Conservation (phyloP, 371 early-diverging fungal species). For the Mucor racemosus region DNA sequence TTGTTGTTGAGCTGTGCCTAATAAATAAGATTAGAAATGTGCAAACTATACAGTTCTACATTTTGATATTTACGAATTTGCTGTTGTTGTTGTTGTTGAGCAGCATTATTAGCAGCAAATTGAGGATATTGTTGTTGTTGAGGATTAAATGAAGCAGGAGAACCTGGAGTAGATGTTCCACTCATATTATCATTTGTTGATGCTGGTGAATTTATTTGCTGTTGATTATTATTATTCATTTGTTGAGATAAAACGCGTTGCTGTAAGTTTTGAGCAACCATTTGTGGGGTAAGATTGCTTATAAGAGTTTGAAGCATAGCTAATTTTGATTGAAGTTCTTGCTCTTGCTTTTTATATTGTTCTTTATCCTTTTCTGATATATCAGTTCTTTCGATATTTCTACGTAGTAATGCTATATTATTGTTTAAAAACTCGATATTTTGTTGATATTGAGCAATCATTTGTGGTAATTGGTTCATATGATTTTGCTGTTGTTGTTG, state of each 20-base stretch:
- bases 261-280: conserved; percentile 33
- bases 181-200: conserved; percentile 27
- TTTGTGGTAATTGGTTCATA: conserved; percentile 33
- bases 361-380: conserved; percentile 40
- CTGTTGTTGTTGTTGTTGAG: conserved; percentile 8
- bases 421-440: conserved; percentile 36
- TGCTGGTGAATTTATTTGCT: conserved; percentile 23
- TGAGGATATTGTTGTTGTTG: conserved; percentile 20
- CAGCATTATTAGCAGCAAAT: conserved; percentile 16
- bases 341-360: conserved; percentile 33
- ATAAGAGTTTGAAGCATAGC: conserved; percentile 38
- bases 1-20: conserved; percentile 21
- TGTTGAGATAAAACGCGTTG: conserved; percentile 32
- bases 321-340: conserved; percentile 35
- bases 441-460: conserved; percentile 41
- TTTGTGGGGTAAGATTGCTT: conserved; percentile 35
- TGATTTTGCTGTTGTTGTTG: conserved; percentile 15
- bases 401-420: conserved; percentile 33
- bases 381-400: conserved; percentile 41
- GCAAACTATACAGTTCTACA: neutral
- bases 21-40: neutral
- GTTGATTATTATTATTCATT: conserved; percentile 8
- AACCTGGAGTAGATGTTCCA: conserved; percentile 23
- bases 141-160: conserved; percentile 30
- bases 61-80: conserved; percentile 32